These are phyloP conservation scores for Plasmodium vivax DNA, from an alignment of 169 alveolate species.

Conservation along the genomic window DNA sequence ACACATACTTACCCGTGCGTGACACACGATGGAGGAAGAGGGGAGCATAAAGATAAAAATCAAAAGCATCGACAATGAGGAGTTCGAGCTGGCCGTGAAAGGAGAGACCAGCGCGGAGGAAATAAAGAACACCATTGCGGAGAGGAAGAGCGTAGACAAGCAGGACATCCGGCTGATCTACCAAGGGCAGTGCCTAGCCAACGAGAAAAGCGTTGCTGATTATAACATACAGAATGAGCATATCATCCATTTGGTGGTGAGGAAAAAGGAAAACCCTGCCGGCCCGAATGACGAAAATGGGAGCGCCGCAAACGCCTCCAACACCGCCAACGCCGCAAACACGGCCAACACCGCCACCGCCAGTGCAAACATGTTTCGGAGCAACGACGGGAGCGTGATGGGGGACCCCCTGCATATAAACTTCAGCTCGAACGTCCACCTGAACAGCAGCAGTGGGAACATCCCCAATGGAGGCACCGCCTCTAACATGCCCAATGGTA, in stretches of 20 bases:
- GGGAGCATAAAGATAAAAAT: constrained; percentile 44
- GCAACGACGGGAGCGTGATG: constrained; percentile 1
- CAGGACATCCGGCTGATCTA: constrained; percentile 61
- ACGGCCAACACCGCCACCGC: neutral
- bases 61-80: constrained; percentile 54
- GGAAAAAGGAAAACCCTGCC: constrained; percentile 32
- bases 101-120: constrained; percentile 24
- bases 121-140: constrained; percentile 35
- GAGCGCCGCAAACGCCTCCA: neutral
- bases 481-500: neutral
- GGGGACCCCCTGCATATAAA: constrained; percentile 29
- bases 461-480: neutral
- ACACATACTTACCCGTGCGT: neutral
- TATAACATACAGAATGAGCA: constrained; percentile 69
- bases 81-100: constrained; percentile 35
- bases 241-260: constrained; percentile 63
- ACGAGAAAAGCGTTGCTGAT: constrained; percentile 39
- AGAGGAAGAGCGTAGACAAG: constrained; percentile 28
- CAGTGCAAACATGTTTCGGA: neutral
- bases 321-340: neutral
- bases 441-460: neutral
- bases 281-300: neutral
- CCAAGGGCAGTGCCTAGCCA: constrained; percentile 62
- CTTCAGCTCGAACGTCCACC: neutral
- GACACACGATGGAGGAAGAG: constrained; percentile 19